These are phyloP conservation scores for Botrytis porri DNA, from an alignment of 2,329 filamentous ascomycete genomes.

Conservation along the genomic window DNA sequence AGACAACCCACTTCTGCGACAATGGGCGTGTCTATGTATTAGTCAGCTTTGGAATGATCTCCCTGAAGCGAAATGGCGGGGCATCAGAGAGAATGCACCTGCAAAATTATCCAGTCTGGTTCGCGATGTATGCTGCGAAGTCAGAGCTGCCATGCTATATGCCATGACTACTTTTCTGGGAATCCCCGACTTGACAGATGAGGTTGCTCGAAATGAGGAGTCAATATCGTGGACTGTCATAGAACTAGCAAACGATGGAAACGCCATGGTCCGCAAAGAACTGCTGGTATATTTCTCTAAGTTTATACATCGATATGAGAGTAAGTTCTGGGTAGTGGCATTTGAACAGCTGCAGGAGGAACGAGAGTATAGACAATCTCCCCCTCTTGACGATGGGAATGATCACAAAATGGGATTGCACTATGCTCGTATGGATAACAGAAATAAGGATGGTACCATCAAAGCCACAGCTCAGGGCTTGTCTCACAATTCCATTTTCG, in stretches of 20 bases:
- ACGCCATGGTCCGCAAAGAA: constrained; percentile 90
- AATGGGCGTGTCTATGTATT: constrained; percentile 94
- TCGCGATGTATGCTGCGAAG: constrained; percentile 85
- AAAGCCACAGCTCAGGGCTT: constrained; percentile 56
- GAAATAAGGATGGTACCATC: constrained; percentile 56
- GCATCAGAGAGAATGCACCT: constrained; percentile 81
- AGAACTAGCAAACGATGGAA: constrained; percentile 90
- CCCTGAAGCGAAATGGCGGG: constrained; percentile 91
- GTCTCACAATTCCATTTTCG: constrained; percentile 86
- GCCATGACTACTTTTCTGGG: constrained; percentile 92
- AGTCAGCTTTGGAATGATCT: constrained; percentile 93
- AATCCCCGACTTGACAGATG: constrained; percentile 87
- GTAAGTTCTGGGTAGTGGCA: constrained; percentile 85
- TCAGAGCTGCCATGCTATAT: constrained; percentile 88
- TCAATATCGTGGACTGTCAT: constrained; percentile 84
- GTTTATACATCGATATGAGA: constrained; percentile 86
- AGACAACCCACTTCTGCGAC: constrained; percentile 82
- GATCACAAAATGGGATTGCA: constrained; percentile 62
- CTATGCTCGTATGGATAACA: constrained; percentile 55
- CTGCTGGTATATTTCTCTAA: constrained; percentile 90
- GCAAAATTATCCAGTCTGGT: constrained; percentile 75
- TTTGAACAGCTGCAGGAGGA: constrained; percentile 90
- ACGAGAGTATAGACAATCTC: constrained; percentile 61
- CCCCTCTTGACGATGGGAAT: constrained; percentile 54
- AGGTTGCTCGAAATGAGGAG: constrained; percentile 88